A percentile compares a stretch with the other conserved stretches of the same genome.
phyloP scores from a whole-genome alignment of 2,329 filamentous ascomycete species.

The Chaetomium sp. region DNA sequence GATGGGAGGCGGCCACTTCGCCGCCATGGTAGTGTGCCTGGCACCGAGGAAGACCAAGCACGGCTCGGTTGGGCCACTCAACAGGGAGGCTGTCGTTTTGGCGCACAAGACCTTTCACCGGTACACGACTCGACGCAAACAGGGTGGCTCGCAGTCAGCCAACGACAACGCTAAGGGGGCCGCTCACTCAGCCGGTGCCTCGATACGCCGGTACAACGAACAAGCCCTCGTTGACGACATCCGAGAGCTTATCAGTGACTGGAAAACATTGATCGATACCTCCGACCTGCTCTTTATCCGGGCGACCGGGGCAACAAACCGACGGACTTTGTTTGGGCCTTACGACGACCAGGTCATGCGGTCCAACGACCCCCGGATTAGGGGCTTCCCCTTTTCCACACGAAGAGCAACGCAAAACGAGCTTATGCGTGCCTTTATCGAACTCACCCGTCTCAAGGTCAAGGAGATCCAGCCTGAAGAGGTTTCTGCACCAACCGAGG shows the following conservation, averaged over 20 bases:
- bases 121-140: slow-evolving; percentile 94
- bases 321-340: slow-evolving; percentile 83
- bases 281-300: slow-evolving; percentile 86
- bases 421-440: slow-evolving; percentile 90
- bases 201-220: slow-evolving; percentile 90
- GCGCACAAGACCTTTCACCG: slow-evolving; percentile 98
- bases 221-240: slow-evolving; percentile 88
- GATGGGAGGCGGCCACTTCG: slow-evolving; percentile 97
- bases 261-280: slow-evolving; percentile 82
- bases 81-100: slow-evolving; percentile 82
- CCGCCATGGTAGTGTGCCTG: slow-evolving; percentile 90
- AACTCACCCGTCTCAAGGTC: slow-evolving; percentile 88
- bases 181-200: slow-evolving; percentile 91
- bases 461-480: slow-evolving; percentile 72
- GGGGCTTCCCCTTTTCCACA: slow-evolving; percentile 92
- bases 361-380: slow-evolving; percentile 75
- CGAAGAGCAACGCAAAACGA: slow-evolving; percentile 89
- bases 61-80: slow-evolving; percentile 65
- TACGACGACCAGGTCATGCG: slow-evolving; percentile 86
- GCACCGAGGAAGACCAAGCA: slow-evolving; percentile 76
- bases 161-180: slow-evolving; percentile 93
- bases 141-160: slow-evolving; percentile 91
- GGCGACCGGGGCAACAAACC: slow-evolving; percentile 83
- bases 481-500: slow-evolving; percentile 42
- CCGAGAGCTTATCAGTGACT: slow-evolving; percentile 75